These are phyloP conservation scores for Coniochaeta sp. DNA, from an alignment of 2,329 filamentous ascomycete genomes.

Conservation along the genomic window DNA sequence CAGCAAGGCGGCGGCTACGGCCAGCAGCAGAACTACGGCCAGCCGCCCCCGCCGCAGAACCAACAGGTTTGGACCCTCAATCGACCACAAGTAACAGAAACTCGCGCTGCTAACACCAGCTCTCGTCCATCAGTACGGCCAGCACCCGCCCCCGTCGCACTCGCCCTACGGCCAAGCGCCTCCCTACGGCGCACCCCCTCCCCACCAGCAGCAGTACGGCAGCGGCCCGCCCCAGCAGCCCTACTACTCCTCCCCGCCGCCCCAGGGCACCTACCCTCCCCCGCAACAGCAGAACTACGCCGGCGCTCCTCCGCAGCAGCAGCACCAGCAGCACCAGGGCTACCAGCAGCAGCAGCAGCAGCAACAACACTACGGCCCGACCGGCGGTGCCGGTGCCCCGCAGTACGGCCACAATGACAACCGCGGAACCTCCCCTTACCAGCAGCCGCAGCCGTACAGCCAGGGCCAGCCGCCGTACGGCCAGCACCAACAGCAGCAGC, in stretches of 20 bases:
- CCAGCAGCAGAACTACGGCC: constrained; percentile 5
- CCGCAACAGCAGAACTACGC: neutral
- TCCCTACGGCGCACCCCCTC: neutral
- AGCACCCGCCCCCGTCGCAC: neutral
- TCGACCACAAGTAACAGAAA: too few relatives aligned
- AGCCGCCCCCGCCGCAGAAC: neutral
- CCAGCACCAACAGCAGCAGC: too few relatives aligned
- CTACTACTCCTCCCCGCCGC: neutral
- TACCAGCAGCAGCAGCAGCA: constrained; percentile 8
- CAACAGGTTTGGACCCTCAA: neutral
- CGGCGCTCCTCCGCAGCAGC: neutral
- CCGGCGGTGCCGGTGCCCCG: neutral
- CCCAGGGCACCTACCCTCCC: neutral
- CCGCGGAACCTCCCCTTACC: constrained; percentile 1
- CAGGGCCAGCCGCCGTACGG: neutral
- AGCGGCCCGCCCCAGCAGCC: constrained; percentile 3
- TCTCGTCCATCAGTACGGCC: neutral
- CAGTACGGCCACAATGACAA: neutral
- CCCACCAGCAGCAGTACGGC: constrained; percentile 5
- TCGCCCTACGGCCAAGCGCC: neutral
- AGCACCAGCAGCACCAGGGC: constrained; percentile 5
- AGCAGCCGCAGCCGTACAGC: neutral
- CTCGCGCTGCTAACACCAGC: neutral
- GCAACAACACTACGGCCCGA: neutral
- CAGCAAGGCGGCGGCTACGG: constrained; percentile 1